Percentiles rank a stretch among this genome's conserved stretches.
phyloP scores from a whole-genome alignment of 768 basidiomycete species.

The Mycena albidolilacea region DNA sequence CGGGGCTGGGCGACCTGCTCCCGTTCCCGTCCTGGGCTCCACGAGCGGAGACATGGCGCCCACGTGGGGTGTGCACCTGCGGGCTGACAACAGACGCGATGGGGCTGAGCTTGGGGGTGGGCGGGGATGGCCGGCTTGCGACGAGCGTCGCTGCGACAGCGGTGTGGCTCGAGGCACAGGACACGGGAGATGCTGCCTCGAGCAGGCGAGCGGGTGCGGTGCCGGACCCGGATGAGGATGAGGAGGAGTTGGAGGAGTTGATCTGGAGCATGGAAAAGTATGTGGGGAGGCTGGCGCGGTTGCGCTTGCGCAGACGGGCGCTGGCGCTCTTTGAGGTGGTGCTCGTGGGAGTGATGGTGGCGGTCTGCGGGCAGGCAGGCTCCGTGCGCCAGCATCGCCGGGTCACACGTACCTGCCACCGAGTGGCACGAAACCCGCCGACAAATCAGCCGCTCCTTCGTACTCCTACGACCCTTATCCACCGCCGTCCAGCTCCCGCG shows the following conservation, averaged over 20 bases:
- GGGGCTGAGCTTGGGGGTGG: constrained; percentile 69
- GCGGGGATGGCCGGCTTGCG: constrained; percentile 65
- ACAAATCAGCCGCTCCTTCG: no score
- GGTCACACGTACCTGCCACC: no score
- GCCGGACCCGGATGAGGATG: constrained; percentile 50
- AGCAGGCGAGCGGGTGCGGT: neutral
- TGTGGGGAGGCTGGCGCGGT: constrained; percentile 82
- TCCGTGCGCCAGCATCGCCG: neutral
- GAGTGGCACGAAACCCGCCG: no score
- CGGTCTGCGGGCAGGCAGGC: constrained; percentile 42
- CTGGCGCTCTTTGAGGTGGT: constrained; percentile 55
- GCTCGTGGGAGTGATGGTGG: constrained; percentile 41
- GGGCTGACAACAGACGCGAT: constrained; percentile 42
- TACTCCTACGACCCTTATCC: no score
- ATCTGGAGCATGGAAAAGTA: constrained; percentile 82
- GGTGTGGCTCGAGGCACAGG: constrained; percentile 64
- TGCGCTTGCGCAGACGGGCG: constrained; percentile 62
- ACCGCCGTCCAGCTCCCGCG: no score
- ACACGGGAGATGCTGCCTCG: constrained; percentile 52
- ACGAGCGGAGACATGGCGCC: constrained; percentile 50
- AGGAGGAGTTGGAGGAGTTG: constrained; percentile 52
- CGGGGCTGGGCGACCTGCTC: constrained; percentile 59
- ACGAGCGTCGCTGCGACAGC: constrained; percentile 32
- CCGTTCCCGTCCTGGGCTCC: constrained; percentile 20
- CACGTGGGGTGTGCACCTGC: constrained; percentile 59